Evolutionary conservation across 2,329 filamentous ascomycete species (phyloP), one percentile per base, ranked within the genome.

Genomic region (Penicillium corylophilum): DNA sequence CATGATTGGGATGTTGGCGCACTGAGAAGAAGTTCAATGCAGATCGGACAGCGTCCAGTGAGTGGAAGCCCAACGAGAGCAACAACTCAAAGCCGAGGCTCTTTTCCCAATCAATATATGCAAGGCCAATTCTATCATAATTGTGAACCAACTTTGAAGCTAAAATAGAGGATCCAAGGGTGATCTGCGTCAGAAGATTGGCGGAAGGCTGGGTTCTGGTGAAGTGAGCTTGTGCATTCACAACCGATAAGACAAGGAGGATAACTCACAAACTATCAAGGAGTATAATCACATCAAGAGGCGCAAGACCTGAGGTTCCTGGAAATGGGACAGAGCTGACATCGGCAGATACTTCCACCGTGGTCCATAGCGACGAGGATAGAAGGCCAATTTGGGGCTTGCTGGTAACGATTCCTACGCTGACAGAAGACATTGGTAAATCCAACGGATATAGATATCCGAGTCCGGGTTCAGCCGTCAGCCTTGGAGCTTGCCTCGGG

Each of bases 271-370:
- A 52, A 33, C 61, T 66, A 48, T 73, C 69, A 29, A 73, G 57
- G 9, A 73, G 47, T 33, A 73, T 63, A 35, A 68, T 59, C n/a
- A 70, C 57, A 44, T 72, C 68, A 28, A 73, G 61, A 7, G 66
- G 64, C n/a, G 64, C 53, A 47, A 55, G 50, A 9, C 22, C 55
- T 4, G 59, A 62, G 40, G 47, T 43, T 18, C 43, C 48, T 29
- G 53, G 53, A 8, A 57, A 44, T 4, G 46, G 45, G 22, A 60
- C 62, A 13, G 63, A 64, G 23, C 50, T 55, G 35, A 60, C 61
- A 43, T 66, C 63, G 18, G 58, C 63, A 45, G 66, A 62, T 9
- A 73, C 53, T 39, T 56, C 24, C 46, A 64, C 56, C 2, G 59
- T 59, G 15, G 57, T 28, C 57, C 56, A 64, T 16, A 65, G 38